These are phyloP conservation scores for Kuraishia ogatae DNA, from an alignment of 805 yeast genomes.

Conservation along the genomic window DNA sequence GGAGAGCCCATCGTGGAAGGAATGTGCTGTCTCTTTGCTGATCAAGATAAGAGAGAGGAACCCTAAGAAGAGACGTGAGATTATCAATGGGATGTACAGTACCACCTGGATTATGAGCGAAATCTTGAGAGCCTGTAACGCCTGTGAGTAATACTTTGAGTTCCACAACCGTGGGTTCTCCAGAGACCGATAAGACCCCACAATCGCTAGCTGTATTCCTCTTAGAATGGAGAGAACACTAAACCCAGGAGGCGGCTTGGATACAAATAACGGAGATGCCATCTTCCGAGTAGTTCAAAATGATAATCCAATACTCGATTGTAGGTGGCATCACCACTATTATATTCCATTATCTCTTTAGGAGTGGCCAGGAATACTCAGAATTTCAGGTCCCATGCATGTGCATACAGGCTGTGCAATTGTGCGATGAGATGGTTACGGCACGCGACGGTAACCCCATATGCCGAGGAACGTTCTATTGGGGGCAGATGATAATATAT, in stretches of 20 bases:
- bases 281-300: conserved; percentile 18
- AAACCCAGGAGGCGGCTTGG: conserved; percentile 49
- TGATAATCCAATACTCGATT: not conserved
- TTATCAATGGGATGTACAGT: conserved; percentile 20
- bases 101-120: conserved; percentile 29
- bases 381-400: not conserved
- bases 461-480: no score
- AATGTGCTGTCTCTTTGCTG: conserved; percentile 7
- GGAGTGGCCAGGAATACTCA: not conserved
- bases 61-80: conserved; percentile 12
- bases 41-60: conserved; percentile 11
- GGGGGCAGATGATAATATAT: no score
- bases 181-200: conserved; percentile 38
- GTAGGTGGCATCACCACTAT: not conserved
- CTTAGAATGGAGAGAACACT: conserved; percentile 37
- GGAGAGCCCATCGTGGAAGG: conserved; percentile 12
- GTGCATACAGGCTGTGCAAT: not conserved
- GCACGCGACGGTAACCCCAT: not conserved
- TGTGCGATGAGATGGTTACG: not conserved
- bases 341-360: not conserved
- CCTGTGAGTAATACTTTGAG: conserved; percentile 26
- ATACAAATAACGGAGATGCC: conserved; percentile 54
- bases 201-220: conserved; percentile 43
- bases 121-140: conserved; percentile 23
- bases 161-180: conserved; percentile 32